Evolutionary conservation across 805 yeast genomes (phyloP).

Genomic region (Yamadazyma sp.): DNA sequence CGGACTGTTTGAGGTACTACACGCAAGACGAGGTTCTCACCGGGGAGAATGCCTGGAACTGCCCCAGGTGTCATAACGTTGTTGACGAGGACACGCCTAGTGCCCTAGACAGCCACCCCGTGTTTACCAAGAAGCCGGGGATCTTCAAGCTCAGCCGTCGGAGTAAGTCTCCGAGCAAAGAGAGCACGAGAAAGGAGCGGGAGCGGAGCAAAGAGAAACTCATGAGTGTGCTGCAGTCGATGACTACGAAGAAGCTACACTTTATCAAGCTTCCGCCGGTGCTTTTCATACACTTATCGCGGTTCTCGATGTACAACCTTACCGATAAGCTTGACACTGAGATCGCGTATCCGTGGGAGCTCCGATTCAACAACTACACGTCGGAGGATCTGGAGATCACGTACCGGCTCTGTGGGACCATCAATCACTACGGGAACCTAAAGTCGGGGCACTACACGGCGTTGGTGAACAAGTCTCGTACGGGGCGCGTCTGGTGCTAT

Average conservation of each 20-base stretch:
- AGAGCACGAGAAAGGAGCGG: constrained; percentile 24
- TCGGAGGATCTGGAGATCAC: constrained; percentile 28
- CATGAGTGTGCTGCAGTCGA: constrained; percentile 9
- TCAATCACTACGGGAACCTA: constrained; percentile 69
- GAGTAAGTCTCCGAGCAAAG: constrained; percentile 35
- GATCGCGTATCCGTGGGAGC: constrained; percentile 55
- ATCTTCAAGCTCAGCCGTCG: constrained; percentile 34
- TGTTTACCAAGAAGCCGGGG: constrained; percentile 36
- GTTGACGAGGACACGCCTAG: constrained; percentile 14
- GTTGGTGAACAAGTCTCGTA: constrained; percentile 49
- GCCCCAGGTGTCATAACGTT: constrained; percentile 62
- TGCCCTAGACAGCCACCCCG: constrained; percentile 35
- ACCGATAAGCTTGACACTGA: constrained; percentile 52
- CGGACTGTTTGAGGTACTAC: constrained; percentile 63
- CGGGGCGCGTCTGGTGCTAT: constrained; percentile 59
- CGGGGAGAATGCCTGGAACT: constrained; percentile 84
- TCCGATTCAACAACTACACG: constrained; percentile 42
- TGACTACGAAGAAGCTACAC: constrained; percentile 27
- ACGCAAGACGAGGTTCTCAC: constrained; percentile 62
- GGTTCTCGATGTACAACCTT: constrained; percentile 49
- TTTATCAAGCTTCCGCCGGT: constrained; percentile 38
- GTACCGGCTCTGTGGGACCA: constrained; percentile 60
- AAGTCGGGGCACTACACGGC: constrained; percentile 79
- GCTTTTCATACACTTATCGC: constrained; percentile 40
- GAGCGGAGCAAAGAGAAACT: constrained; percentile 10